Evolutionary conservation across 2,329 filamentous ascomycete species (phyloP).

Genomic region (Alternaria ethzedia): DNA sequence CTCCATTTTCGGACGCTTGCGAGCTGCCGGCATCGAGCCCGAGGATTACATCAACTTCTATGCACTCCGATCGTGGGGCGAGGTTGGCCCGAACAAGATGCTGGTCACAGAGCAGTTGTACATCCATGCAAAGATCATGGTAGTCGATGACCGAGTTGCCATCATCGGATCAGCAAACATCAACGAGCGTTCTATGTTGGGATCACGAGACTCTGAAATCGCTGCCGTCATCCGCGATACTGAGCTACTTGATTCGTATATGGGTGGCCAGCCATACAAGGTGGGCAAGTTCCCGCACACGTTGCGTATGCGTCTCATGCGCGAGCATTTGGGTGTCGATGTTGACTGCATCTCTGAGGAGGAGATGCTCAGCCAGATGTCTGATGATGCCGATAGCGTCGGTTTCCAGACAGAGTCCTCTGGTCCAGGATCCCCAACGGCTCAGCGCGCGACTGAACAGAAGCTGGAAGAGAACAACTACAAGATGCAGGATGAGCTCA

Average conservation of each 20-base stretch:
- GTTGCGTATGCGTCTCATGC: constrained; percentile 90
- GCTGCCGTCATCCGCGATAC: constrained; percentile 90
- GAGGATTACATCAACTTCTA: constrained; percentile 97
- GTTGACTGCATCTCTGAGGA: constrained; percentile 75
- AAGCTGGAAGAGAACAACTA: constrained; percentile 49
- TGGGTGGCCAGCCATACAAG: constrained; percentile 87
- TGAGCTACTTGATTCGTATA: constrained; percentile 88
- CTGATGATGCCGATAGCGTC: constrained; percentile 70
- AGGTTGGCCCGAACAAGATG: constrained; percentile 80
- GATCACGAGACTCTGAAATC: constrained; percentile 88
- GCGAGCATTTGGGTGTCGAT: constrained; percentile 94
- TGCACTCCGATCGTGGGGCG: constrained; percentile 89
- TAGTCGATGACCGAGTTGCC: constrained; percentile 90
- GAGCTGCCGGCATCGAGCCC: constrained; percentile 81
- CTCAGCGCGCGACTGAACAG: constrained; percentile 46
- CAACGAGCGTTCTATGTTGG: constrained; percentile 96
- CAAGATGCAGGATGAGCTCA: constrained; percentile 62
- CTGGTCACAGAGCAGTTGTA: constrained; percentile 96
- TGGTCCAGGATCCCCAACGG: constrained; percentile 40
- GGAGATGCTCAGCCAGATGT: constrained; percentile 41
- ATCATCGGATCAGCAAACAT: constrained; percentile 98
- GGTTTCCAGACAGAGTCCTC: constrained; percentile 54
- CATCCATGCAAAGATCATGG: constrained; percentile 96
- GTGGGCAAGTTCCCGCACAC: constrained; percentile 94
- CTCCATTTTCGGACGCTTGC: constrained; percentile 88